Evolutionary conservation across 257 asterid species (phyloP), one percentile per base, ranked within the genome.

Genomic region (Paulownia fortunei): DNA sequence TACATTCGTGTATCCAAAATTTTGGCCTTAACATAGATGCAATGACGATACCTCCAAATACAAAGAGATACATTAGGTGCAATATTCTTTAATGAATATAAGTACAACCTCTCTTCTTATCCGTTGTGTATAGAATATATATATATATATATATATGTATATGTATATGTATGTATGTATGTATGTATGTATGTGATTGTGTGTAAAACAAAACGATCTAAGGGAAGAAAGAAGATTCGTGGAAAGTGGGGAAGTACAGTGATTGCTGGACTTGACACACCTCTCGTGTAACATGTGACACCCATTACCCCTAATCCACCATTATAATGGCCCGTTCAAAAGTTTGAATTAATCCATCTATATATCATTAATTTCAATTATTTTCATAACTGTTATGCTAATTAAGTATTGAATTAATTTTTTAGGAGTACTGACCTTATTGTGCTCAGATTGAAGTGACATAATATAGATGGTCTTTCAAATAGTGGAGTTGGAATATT

Each of bases 401-500:
- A 51, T 13, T 51, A 19, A 0, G 0, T 37, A 37, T 7, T 37
- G 44, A 37, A 37, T 4, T 37, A 2, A 37, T 37, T 37, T 37
- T 37, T 6, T 5, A 23, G 11, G 21, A 32, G 5, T 21, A 12
- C 42, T 63, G 42, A 9, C 46, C 34, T 23, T 36, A 6, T 65
- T 3, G 2, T 24, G 9, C 0, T 0, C 42, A 62, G 23, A 27
- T 41, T n/a, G 68, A 61, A 12, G 2, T 42, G 37, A 34, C 2
- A 42, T 42, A 42, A 42, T 42, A 12, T 19, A 15, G 30, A 44
- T 15, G 46, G 58, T 32, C 19, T 24, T 66, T 62, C 0, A 34
- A 6, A 34, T 64, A 54, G 75, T 76, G 76, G 76, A 41, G 44
- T 0, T 37, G 44, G 73, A 76, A 76, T 75, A 75, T 62, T 46